phyloP scores from a whole-genome alignment of 2,329 filamentous ascomycete species.

The Ophiostoma novo-ulmi region DNA sequence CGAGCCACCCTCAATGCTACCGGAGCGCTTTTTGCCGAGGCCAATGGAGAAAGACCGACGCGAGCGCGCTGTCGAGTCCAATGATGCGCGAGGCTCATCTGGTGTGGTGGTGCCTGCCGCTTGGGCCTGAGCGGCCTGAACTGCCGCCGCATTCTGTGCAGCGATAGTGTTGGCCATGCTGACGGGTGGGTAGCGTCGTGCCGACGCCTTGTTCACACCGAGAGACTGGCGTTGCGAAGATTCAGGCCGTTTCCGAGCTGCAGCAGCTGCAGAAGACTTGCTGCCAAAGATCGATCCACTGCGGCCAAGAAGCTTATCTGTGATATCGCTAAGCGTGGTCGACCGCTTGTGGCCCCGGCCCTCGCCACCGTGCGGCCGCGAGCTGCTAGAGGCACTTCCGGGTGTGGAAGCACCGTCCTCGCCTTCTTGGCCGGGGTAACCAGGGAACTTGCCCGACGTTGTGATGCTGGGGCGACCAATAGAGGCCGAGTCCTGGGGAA shows the following conservation, averaged over 20 bases:
- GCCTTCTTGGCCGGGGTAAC: conserved; percentile 50
- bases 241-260: conserved; percentile 46
- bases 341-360: conserved; percentile 61
- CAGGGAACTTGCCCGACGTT: conserved; percentile 52
- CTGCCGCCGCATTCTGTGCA: neutral
- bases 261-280: conserved; percentile 7
- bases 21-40: conserved; percentile 65
- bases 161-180: conserved; percentile 63
- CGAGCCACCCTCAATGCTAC: conserved; percentile 53
- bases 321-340: conserved; percentile 72
- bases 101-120: neutral
- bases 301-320: conserved; percentile 78
- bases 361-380: conserved; percentile 36
- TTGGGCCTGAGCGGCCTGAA: conserved; percentile 36
- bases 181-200: conserved; percentile 72
- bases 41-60: conserved; percentile 67
- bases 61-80: conserved; percentile 57
- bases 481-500: conserved; percentile 51
- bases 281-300: conserved; percentile 76
- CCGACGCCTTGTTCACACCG: conserved; percentile 44
- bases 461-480: conserved; percentile 58
- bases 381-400: neutral
- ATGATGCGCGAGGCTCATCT: conserved; percentile 52
- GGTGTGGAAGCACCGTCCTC: conserved; percentile 5
- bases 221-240: conserved; percentile 4